Evolutionary conservation across 352 stramenopile genomes (phyloP).

Genomic region (Globisporangium nodosum): DNA sequence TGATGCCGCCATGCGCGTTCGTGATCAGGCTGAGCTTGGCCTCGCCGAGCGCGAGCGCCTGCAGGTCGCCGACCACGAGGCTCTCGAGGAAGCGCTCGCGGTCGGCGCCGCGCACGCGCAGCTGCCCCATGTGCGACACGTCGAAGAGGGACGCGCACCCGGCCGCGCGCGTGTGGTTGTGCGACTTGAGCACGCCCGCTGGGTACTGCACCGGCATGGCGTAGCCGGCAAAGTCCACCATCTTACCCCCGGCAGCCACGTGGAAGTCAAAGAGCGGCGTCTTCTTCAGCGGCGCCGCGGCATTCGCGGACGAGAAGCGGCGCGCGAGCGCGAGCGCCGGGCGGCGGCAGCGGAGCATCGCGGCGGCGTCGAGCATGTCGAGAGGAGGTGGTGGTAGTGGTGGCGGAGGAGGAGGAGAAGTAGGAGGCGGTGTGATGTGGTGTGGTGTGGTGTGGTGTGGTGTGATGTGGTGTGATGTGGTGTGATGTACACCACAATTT

Average conservation of each 20-base stretch:
- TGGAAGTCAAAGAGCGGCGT: slow-evolving; percentile 78
- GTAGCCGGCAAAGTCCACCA: slow-evolving; percentile 97
- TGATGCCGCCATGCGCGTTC: slow-evolving; percentile 95
- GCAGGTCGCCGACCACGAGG: slow-evolving; percentile 94
- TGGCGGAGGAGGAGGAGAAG: too few species aligned
- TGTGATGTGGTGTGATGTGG: too few species aligned
- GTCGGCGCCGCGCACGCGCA: slow-evolving; percentile 91
- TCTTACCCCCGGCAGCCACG: slow-evolving; percentile 73
- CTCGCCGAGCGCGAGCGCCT: slow-evolving; percentile 73
- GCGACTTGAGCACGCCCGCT: slow-evolving; percentile 94
- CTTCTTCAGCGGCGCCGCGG: slow-evolving; percentile 63
- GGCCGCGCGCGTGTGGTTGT: slow-evolving; percentile 71
- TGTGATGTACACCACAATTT: too few species aligned
- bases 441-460: too few species aligned
- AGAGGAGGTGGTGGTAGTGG: too few species aligned
- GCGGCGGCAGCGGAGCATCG: too few species aligned
- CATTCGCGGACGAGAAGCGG: neutral
- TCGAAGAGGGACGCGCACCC: slow-evolving; percentile 94
- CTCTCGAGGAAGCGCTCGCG: slow-evolving; percentile 94
- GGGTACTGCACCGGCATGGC: slow-evolving; percentile 96
- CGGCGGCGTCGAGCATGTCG: too few species aligned
- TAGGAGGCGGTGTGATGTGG: too few species aligned
- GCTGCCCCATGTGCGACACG: slow-evolving; percentile 99
- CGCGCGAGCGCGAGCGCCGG: too few species aligned
- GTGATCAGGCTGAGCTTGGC: slow-evolving; percentile 95